Base-by-base conservation (phyloP, 495 filamentous ascomycete species). In the Penicillium coprophilum region DNA sequence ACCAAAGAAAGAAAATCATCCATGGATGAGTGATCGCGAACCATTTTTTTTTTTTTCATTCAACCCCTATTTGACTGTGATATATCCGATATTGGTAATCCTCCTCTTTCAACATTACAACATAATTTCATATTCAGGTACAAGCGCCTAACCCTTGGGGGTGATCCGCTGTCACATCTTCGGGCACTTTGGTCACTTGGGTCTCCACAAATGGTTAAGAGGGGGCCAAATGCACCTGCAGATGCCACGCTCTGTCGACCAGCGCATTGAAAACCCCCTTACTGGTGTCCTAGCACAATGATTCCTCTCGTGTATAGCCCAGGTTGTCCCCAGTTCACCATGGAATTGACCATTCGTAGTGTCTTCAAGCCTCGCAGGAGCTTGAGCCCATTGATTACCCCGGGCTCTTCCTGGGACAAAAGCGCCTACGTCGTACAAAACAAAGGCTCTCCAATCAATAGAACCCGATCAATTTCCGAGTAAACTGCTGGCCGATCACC, bases 161-260 rank as follows among this genome's bases (percentile, higher is more conserved):
- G 61, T 62, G 64, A 71, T 72, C 73, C 66, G 67, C 70, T 72
- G 70, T 76, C 71, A 72, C 71, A 71, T 67, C 71, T 57, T 69
- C 62, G 56, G 50, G 56, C 51, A 54, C 60, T 50, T 49, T 48
- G 62, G 66, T 64, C 56, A 52, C 55, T 47, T 49, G 51, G 62
- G 66, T 65, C 57, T 55, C 55, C 60, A 55, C 50, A 68, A 57
- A 53, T 63, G 56, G 62, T 49, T 65, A 57, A 59, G 57, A 72
- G 65, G 45, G 61, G 55, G 55, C 27, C 17, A 24, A 50, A 45
- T 50, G 39, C 60, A 67, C 56, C 68, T 69, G 70, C 70, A 76
- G 67, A 64, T 70, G 68, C 73, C 71, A 76, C 70, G 73, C 70
- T 71, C 61, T 67, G 15, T 39, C 57, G 71, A 67, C 68, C 73